Evolutionary conservation across 2,329 filamentous ascomycete genomes (phyloP).

Genomic region (Pseudocercospora macadamiae): DNA sequence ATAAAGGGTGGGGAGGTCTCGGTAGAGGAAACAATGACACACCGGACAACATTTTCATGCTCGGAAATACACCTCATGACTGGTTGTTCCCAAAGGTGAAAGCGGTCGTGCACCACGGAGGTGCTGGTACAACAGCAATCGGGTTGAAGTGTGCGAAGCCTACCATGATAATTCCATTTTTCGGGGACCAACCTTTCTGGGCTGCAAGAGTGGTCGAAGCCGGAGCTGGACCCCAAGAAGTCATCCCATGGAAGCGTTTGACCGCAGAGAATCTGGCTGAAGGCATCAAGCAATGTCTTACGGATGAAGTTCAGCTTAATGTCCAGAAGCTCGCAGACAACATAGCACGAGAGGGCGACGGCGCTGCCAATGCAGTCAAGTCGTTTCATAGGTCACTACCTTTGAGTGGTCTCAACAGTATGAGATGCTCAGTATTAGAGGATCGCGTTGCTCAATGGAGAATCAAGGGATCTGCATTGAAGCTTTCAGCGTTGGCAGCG

Average conservation of each 20-base stretch:
- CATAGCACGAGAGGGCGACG: conserved; percentile 69
- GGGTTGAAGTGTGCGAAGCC: conserved; percentile 72
- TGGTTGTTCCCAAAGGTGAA: conserved; percentile 72
- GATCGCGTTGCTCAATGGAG: conserved; percentile 69
- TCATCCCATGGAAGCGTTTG: conserved; percentile 70
- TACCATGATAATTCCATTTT: conserved; percentile 78
- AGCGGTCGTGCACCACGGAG: conserved; percentile 75
- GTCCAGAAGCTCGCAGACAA: conserved; percentile 62
- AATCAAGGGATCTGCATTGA: conserved; percentile 62
- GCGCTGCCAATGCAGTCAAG: conserved; percentile 68
- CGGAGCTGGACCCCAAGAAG: conserved; percentile 64
- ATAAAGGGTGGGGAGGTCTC: conserved; percentile 75
- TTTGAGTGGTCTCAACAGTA: conserved; percentile 48
- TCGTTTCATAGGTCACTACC: conserved; percentile 66
- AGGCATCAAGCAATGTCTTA: conserved; percentile 70
- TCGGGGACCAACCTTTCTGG: conserved; percentile 81
- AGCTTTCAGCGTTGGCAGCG: conserved; percentile 66
- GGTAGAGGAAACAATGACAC: conserved; percentile 63
- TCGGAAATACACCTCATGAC: conserved; percentile 75
- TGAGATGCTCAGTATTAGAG: conserved; percentile 68
- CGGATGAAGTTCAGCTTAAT: conserved; percentile 60
- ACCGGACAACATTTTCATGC: conserved; percentile 67
- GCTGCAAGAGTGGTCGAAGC: conserved; percentile 68
- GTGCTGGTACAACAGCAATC: conserved; percentile 75
- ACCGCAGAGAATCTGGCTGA: conserved; percentile 66